Evolutionary conservation across 2,329 filamentous ascomycete species (phyloP).

Genomic region (Juglanconis sp.): DNA sequence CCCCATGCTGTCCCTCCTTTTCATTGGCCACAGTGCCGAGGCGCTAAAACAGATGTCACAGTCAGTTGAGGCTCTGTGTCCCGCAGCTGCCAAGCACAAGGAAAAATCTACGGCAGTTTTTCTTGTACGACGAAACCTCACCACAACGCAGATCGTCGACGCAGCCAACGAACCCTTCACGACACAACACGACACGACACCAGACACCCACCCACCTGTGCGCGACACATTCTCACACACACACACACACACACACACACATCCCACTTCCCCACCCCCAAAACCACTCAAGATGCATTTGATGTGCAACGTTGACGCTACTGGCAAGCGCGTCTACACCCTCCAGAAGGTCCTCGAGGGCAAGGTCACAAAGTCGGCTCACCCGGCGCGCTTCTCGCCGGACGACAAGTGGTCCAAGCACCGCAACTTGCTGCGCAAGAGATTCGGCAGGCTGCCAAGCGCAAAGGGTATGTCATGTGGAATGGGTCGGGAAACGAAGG

Average conservation of each 20-base stretch:
- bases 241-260: neutral
- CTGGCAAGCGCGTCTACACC: constrained; percentile 89
- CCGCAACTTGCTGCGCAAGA: constrained; percentile 89
- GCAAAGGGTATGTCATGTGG: constrained; percentile 57
- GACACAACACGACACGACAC: too few relatives aligned
- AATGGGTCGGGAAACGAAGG: neutral
- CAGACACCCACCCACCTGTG: neutral
- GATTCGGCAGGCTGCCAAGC: constrained; percentile 83
- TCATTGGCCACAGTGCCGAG: neutral
- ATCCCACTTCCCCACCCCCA: neutral
- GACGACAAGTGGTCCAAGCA: constrained; percentile 99
- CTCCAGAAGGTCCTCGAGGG: constrained; percentile 84
- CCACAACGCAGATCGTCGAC: too few relatives aligned
- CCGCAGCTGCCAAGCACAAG: neutral
- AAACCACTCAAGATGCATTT: constrained; percentile 48
- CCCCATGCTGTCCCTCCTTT: neutral
- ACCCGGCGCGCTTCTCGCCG: constrained; percentile 93
- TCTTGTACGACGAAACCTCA: too few relatives aligned
- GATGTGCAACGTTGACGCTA: constrained; percentile 79
- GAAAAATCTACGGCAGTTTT: neutral
- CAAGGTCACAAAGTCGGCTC: constrained; percentile 90
- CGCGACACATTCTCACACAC: neutral
- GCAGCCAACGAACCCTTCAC: too few relatives aligned
- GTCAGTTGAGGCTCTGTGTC: neutral
- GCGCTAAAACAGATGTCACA: neutral